These are phyloP conservation scores for Solanum clarkiae DNA, from an alignment of 257 asterid genomes.

Conservation along the genomic window DNA sequence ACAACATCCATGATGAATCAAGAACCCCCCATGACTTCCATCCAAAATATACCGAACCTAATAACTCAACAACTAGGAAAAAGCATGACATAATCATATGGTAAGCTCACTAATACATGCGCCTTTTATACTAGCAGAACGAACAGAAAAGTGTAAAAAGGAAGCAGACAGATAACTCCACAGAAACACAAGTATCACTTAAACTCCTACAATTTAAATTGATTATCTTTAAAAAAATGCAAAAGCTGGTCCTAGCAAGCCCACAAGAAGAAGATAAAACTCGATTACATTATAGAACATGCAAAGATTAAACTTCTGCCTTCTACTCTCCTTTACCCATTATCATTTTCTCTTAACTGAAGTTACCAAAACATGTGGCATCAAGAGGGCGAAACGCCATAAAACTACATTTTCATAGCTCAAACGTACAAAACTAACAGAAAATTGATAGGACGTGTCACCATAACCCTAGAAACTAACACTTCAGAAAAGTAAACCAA, in stretches of 20 bases:
- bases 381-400: neutral
- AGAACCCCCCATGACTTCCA: neutral
- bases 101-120: neutral
- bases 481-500: neutral
- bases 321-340: neutral
- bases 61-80: neutral
- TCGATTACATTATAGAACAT: neutral
- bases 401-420: neutral
- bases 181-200: neutral
- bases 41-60: neutral
- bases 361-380: neutral
- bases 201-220: neutral
- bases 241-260: neutral
- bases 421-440: neutral
- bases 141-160: neutral
- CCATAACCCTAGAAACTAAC: neutral
- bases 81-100: neutral
- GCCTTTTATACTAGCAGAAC: neutral
- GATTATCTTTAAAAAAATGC: neutral
- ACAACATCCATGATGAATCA: neutral
- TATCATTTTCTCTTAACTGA: neutral
- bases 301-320: neutral
- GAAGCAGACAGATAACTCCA: neutral
- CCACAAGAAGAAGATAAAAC: neutral
- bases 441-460: neutral